phyloP scores from a whole-genome alignment of 2,329 filamentous ascomycete species.

The Fusarium buxicola region DNA sequence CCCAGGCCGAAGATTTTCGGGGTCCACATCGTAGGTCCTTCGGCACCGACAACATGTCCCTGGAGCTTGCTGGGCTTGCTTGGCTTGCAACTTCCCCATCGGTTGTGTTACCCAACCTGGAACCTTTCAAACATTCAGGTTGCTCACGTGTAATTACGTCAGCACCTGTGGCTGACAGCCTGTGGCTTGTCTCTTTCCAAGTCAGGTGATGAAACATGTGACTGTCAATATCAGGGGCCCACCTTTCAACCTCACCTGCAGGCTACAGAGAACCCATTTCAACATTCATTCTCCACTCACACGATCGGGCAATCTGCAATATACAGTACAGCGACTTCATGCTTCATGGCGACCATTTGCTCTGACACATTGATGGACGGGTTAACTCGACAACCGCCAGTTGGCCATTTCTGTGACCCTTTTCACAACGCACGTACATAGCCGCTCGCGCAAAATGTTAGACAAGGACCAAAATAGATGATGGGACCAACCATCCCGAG shows the following conservation, averaged over 20 bases:
- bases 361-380: slow-evolving; percentile 3
- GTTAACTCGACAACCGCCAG: neutral
- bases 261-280: neutral
- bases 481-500: slow-evolving; percentile 30
- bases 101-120: neutral
- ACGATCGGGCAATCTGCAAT: neutral
- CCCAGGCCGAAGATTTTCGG: slow-evolving; percentile 41
- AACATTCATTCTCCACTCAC: neutral
- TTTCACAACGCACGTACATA: slow-evolving; percentile 28
- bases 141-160: neutral
- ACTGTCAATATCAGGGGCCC: neutral
- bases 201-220: slow-evolving; percentile 33
- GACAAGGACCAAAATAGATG: slow-evolving; percentile 34
- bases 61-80: too few species aligned
- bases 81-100: slow-evolving; percentile 5
- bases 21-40: slow-evolving; percentile 25
- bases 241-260: neutral
- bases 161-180: slow-evolving; percentile 15
- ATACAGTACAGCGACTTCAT: neutral
- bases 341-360: neutral
- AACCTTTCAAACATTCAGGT: neutral
- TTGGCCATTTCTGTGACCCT: slow-evolving; percentile 12
- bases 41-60: neutral
- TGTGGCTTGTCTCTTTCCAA: neutral
- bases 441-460: slow-evolving; percentile 36